Evolutionary conservation across 164 flowering plant genomes (phyloP).

Genomic region (Nymphaea thermarum): DNA sequence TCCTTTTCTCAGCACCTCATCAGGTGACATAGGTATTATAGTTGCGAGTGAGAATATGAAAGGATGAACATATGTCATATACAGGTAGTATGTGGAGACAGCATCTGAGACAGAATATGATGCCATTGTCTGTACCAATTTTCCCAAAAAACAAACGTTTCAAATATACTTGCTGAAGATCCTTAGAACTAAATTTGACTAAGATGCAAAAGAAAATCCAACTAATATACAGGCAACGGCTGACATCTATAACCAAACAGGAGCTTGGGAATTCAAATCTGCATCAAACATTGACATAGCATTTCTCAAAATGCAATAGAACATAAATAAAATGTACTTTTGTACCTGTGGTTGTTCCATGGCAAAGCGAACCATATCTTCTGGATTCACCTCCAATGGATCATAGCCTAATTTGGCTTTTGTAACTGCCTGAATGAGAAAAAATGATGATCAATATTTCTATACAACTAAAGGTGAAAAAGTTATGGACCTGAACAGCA

Average conservation of each 20-base stretch:
- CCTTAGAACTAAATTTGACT: neutral
- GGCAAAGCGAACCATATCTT: constrained; percentile 99
- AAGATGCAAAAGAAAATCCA: too few relatives aligned
- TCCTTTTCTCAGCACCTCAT: constrained; percentile 98
- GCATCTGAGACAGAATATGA: constrained; percentile 99
- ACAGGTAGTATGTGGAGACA: constrained; percentile 90
- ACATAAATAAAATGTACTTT: neutral
- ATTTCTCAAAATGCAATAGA: neutral
- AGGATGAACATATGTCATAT: constrained; percentile 99
- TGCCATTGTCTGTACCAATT: constrained; percentile 81
- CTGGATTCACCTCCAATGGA: constrained; percentile 98
- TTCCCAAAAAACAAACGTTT: constrained; percentile 3
- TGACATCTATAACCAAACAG: too few relatives aligned
- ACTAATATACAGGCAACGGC: too few relatives aligned
- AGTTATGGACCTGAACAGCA: too few relatives aligned
- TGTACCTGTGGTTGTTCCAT: constrained; percentile 87
- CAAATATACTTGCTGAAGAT: neutral
- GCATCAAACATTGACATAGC: neutral
- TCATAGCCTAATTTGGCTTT: constrained; percentile 97
- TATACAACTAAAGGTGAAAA: neutral
- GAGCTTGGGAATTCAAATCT: too few relatives aligned
- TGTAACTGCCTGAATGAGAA: constrained; percentile 72
- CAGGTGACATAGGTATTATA: constrained; percentile 99
- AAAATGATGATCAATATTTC: neutral
- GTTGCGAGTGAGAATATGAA: constrained; percentile 98